phyloP scores from a whole-genome alignment of 305 asterid genomes.

The Solanum hybrid region DNA sequence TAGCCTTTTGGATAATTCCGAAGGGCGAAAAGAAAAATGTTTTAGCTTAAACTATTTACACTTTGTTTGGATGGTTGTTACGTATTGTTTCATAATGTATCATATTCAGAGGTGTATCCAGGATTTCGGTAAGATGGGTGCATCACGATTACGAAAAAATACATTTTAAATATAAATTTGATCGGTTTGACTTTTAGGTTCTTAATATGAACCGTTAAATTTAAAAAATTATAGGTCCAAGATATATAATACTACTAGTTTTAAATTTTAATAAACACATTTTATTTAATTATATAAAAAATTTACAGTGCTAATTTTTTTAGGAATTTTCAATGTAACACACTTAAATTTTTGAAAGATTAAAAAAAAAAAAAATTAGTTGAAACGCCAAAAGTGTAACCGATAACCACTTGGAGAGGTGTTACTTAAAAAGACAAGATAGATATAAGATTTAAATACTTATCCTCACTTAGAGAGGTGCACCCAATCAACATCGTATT shows the following conservation, averaged over 20 bases:
- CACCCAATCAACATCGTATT: neutral
- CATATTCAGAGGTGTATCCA: too few species aligned
- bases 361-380: too few species aligned
- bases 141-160: too few species aligned
- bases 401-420: neutral
- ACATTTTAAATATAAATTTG: neutral
- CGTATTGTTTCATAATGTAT: neutral
- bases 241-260: neutral
- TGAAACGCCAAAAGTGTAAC: neutral
- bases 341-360: neutral
- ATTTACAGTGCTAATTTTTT: too few species aligned
- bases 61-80: neutral
- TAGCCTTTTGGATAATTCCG: neutral
- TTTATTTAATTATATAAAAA: too few species aligned
- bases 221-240: neutral
- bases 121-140: too few species aligned
- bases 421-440: neutral
- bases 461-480: neutral
- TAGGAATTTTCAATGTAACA: neutral
- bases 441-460: neutral
- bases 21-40: neutral
- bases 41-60: neutral
- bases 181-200: neutral
- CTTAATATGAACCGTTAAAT: too few species aligned
- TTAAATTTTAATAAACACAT: neutral